Evolutionary conservation across 805 yeast species (phyloP), one percentile per base, ranked within the genome.

Genomic region (Candida wancherniae): DNA sequence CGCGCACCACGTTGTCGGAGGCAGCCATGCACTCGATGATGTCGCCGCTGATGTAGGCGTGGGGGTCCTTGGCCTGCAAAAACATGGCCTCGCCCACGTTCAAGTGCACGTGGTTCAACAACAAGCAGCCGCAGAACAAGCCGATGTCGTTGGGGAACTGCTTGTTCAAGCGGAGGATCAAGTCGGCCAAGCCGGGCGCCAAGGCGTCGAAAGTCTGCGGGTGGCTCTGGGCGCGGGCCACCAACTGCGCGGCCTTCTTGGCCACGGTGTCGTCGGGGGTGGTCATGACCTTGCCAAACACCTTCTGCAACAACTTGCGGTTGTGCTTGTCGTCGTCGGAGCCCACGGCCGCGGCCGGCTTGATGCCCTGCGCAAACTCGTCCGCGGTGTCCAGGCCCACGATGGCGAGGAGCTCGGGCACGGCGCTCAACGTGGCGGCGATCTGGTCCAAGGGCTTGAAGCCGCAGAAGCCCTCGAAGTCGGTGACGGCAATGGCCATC

Each of bases 11-110:
- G 51, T 92, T 92, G 59, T 92, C 99, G 23, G 94, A 81, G 6
- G 98, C 97, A 24, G 98, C 98, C 99, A 92, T 92, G 69, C 98
- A 92, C 68, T 92, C 99, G 53, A 92, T 88, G 47, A 92, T 92
- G 59, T 92, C 97, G 45, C 99, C 99, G 33, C 81, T 73, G 40
- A 92, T 90, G 62, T 92, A 92, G 19, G 98, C 98, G 61, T 92
- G 99, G 15, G 97, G 97, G 60, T 88, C 97, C 63, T 86, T 85
- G 25, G 98, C 97, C 54, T 85, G 86, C 57, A 92, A 71, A 55
- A 88, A 92, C 80, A 92, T 87, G 35, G 97, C 97, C 66, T 92
- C 95, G 40, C 99, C 99, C 9, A 85, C 73, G 22, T 75, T 62
- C 50, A 92, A 72, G 38, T 63, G 64, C 50, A 88, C 88, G 56